Evolutionary conservation across 164 flowering plant species (phyloP).

Genomic region (Brasenia schreberi): DNA sequence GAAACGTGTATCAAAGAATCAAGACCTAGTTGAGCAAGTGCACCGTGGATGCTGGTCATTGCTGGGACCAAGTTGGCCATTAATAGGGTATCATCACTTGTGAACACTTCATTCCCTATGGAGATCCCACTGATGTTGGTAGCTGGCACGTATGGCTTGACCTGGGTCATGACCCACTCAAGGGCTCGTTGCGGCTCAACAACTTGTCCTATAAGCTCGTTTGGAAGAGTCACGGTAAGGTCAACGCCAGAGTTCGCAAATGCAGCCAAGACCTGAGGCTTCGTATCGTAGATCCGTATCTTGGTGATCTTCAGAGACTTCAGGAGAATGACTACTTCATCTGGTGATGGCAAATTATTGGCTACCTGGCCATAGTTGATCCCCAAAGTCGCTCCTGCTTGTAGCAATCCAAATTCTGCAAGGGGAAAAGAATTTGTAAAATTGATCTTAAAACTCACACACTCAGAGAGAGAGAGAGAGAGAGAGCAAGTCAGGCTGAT

Average conservation of each 20-base stretch:
- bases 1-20: conserved; percentile 53
- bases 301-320: conserved; percentile 43
- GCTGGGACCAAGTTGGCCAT: conserved; percentile 50
- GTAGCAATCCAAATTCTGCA: conserved; percentile 22
- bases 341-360: conserved; percentile 71
- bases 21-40: conserved; percentile 48
- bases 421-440: background rate
- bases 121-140: conserved; percentile 72
- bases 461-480: no score
- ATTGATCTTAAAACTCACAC: background rate
- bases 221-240: conserved; percentile 67
- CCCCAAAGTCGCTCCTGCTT: conserved; percentile 42
- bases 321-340: conserved; percentile 41
- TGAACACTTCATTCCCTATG: conserved; percentile 78
- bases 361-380: conserved; percentile 91
- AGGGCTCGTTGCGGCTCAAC: conserved; percentile 57
- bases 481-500: no score
- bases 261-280: conserved; percentile 59
- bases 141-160: conserved; percentile 69
- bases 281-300: conserved; percentile 82
- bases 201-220: conserved; percentile 29
- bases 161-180: conserved; percentile 61
- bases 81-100: conserved; percentile 32
- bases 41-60: conserved; percentile 42
- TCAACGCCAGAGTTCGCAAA: conserved; percentile 69